These are phyloP conservation scores for Mycena sp. DNA, from an alignment of 1,284 basidiomycete species.

Conservation along the genomic window DNA sequence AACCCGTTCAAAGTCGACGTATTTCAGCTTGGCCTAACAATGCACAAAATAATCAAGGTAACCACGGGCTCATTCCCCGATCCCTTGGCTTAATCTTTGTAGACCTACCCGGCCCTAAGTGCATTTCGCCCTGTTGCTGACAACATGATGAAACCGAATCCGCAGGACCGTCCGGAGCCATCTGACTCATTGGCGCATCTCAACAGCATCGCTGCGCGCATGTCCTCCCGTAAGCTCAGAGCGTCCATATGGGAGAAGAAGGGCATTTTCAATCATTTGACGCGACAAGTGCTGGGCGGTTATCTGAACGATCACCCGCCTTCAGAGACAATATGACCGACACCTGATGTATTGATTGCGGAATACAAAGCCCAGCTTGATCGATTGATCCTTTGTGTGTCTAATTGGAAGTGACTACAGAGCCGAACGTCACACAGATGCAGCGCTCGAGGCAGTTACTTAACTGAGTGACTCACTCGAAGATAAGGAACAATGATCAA, in stretches of 20 bases:
- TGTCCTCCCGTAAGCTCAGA: neutral
- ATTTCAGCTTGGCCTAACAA: neutral
- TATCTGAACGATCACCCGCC: neutral
- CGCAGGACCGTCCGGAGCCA: neutral
- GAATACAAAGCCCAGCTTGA: no score
- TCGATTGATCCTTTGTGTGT: no score
- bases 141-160: neutral
- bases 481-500: no score
- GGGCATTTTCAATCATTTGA: slow-evolving; percentile 4
- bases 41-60: neutral
- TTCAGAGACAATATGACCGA: no score
- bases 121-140: slow-evolving; percentile 8
- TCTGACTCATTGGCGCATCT: neutral
- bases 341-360: no score
- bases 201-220: neutral
- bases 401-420: no score
- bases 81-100: neutral
- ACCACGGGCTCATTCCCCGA: neutral
- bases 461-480: no score
- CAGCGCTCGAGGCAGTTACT: no score
- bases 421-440: no score
- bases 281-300: neutral
- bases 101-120: slow-evolving; percentile 8
- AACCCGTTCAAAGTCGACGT: slow-evolving; percentile 17
- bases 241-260: slow-evolving; percentile 7